Evolutionary conservation across 192 early-diverging fungal species (phyloP).

Genomic region (Rhizophagus prolifer): DNA sequence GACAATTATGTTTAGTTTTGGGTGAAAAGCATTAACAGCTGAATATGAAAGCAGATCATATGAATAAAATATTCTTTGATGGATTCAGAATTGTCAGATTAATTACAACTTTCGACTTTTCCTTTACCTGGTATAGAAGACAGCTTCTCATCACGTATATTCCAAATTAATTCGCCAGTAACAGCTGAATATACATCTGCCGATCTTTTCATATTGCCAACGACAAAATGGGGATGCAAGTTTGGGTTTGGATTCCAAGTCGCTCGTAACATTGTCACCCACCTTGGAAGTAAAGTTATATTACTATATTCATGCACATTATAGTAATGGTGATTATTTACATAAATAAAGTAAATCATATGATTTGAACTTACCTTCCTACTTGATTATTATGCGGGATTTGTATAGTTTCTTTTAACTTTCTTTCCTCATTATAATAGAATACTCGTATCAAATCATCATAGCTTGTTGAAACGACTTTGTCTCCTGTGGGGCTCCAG

Average conservation of each 20-base stretch:
- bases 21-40: slow-evolving; percentile 67
- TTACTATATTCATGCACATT: neutral
- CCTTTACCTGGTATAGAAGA: slow-evolving; percentile 36
- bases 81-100: neutral
- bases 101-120: neutral
- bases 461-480: slow-evolving; percentile 54
- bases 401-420: slow-evolving; percentile 36
- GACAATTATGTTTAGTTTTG: slow-evolving; percentile 46
- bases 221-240: slow-evolving; percentile 48
- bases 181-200: slow-evolving; percentile 61
- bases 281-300: slow-evolving; percentile 33
- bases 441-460: slow-evolving; percentile 60
- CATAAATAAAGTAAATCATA: neutral
- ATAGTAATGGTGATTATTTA: no score
- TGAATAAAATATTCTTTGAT: neutral
- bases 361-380: slow-evolving; percentile 41
- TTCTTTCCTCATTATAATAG: slow-evolving; percentile 41
- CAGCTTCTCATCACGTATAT: slow-evolving; percentile 46
- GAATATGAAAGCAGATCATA: slow-evolving; percentile 44
- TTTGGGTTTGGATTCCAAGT: slow-evolving; percentile 53
- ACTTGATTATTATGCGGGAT: slow-evolving; percentile 65
- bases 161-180: slow-evolving; percentile 49
- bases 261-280: slow-evolving; percentile 67
- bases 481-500: slow-evolving; percentile 63
- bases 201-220: slow-evolving; percentile 69